Base-by-base conservation (phyloP, 192 early-diverging fungal genomes). In the Linnemannia zychae region DNA sequence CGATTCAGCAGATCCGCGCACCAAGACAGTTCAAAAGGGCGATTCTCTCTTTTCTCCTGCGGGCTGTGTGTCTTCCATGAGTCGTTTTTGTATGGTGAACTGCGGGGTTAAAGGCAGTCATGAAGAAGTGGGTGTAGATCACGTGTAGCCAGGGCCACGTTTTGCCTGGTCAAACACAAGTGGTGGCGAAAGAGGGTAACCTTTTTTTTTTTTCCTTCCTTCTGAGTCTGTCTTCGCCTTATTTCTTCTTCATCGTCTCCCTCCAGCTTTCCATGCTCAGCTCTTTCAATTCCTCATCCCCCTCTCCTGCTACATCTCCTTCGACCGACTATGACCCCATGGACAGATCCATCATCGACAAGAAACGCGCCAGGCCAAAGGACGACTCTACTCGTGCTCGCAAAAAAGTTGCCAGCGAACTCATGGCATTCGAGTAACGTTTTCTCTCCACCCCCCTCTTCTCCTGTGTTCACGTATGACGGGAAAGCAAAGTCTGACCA, bases 341-440 rank as follows among this genome's bases (percentile, higher is more conserved):
- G 33, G 37, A 57, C 36, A 24, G 34, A 24, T 11, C 57, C 7
- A 36, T 44, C 65, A 49, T 57, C 4, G 83, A 79, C 77, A 79
- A 79, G 33, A 85, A 85, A 22, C 77, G 83, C 52, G 67, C 69
- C 4, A 15, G 83, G 12, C 70, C 77, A 6, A 17, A 18, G 31
- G 83, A 85, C 40, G 74, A 71, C 47, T 52, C 74, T 18, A 20
- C 49, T 15, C 53, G 40, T 40, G 60, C 78, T 13, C 83, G 83
- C 44, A 85, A 85, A 63, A 85, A 79, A 52, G 69, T 79, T 22
- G 77, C 83, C 33, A 48, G 77, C 38, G 83, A 85, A 57, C 73
- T 85, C n/a, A 79, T 79, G 69, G 73, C 79, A 24, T 81, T 85
- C 40, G 77, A 85, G 83, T 85, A 85, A 57, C 57, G 57, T 63